A percentile compares a stretch with the other conserved stretches of the same genome.
Evolutionary conservation across 148 eudicot genomes (phyloP).

Genomic region (Rhododendron molle): DNA sequence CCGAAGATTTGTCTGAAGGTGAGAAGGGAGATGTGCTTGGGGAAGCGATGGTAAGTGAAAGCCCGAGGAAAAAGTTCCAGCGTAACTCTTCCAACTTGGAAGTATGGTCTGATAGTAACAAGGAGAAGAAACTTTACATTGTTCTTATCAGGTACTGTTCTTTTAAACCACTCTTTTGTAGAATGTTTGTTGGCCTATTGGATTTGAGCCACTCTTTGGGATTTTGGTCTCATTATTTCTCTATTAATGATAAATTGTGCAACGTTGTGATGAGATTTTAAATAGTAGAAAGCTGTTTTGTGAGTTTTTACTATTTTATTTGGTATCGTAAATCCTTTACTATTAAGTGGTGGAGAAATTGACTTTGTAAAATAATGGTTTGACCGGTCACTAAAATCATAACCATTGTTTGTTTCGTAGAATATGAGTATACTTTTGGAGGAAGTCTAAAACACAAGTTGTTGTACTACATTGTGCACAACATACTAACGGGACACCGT

Average conservation of each 20-base stretch:
- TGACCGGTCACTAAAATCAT: not conserved
- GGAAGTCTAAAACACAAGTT: not conserved
- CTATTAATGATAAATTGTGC: not conserved
- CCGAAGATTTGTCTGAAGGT: slow-evolving; percentile 61
- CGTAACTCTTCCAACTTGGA: slow-evolving; percentile 44
- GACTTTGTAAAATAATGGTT: not conserved
- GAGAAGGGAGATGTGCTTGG: slow-evolving; percentile 56
- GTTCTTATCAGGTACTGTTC: slow-evolving; percentile 54
- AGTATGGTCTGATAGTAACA: slow-evolving; percentile 56
- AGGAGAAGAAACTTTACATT: slow-evolving; percentile 68
- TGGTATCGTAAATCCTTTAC: not conserved
- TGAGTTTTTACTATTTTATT: not conserved
- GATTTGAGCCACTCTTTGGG: not conserved
- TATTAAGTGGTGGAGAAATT: not conserved
- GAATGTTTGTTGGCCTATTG: not conserved
- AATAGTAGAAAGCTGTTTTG: not conserved
- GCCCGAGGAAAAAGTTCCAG: slow-evolving; percentile 40
- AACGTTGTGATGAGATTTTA: not conserved
- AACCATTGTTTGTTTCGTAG: not conserved
- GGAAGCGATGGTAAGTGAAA: slow-evolving; percentile 33
- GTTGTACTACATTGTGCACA: not conserved
- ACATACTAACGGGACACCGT: not conserved
- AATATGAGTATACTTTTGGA: not conserved
- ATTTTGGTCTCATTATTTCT: not conserved
- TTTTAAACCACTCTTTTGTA: not conserved